Percentiles rank a stretch among this genome's conserved stretches.
Conservation (phyloP, 805 yeast genomes). For the Wickerhamiella qilinensis region DNA sequence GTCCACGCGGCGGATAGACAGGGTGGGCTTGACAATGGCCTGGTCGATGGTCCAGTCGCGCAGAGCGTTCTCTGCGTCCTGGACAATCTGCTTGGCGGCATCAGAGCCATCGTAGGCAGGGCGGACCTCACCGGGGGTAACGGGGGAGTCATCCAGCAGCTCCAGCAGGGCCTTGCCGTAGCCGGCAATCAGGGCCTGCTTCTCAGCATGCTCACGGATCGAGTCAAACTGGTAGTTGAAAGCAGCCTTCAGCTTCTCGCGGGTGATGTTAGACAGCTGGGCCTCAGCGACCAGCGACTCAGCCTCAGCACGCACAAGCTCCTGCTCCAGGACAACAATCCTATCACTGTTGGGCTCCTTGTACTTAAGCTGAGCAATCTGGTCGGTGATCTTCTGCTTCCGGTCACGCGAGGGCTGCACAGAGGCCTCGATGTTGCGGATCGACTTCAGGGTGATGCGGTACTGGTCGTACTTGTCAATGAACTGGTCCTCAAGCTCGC, state of each 20-base stretch:
- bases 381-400: constrained; percentile 92
- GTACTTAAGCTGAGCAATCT: constrained; percentile 93
- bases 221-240: constrained; percentile 95
- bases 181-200: constrained; percentile 93
- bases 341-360: constrained; percentile 97
- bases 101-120: constrained; percentile 97
- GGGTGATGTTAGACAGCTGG: constrained; percentile 92
- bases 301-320: constrained; percentile 97
- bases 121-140: constrained; percentile 98
- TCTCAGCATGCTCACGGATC: constrained; percentile 86
- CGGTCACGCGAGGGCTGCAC: constrained; percentile 98
- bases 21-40: constrained; percentile 87
- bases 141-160: constrained; percentile 90
- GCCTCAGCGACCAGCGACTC: constrained; percentile 98
- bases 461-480: constrained; percentile 97
- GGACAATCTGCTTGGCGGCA: constrained; percentile 93
- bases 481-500: constrained; percentile 96
- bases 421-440: constrained; percentile 92
- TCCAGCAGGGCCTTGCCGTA: constrained; percentile 96
- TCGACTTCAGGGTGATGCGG: constrained; percentile 84
- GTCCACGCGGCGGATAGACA: constrained; percentile 64
- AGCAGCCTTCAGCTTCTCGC: constrained; percentile 95
- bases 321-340: constrained; percentile 91
- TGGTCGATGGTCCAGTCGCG: constrained; percentile 94
- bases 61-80: constrained; percentile 90